Conservation (phyloP, 495 filamentous ascomycete genomes). For the Daldinia grandis region DNA sequence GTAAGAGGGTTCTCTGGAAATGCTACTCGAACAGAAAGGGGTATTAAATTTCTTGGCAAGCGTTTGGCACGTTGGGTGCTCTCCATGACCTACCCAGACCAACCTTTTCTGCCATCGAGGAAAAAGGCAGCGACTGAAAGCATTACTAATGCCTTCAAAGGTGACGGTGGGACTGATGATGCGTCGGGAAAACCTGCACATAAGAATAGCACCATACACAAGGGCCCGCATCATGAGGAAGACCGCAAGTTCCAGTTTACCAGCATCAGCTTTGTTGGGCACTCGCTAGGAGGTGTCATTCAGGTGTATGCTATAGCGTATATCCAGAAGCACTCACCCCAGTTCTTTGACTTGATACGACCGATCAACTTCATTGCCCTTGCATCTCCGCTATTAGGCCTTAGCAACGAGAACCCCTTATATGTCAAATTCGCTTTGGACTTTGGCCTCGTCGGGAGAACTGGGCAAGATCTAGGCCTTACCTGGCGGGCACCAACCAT, state of each 20-base stretch:
- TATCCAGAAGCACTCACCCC: constrained; percentile 93
- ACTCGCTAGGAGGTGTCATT: constrained; percentile 89
- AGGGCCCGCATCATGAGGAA: constrained; percentile 44
- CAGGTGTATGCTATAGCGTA: constrained; percentile 98
- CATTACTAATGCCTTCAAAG: constrained; percentile 48
- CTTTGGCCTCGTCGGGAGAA: constrained; percentile 92
- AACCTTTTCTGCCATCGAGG: constrained; percentile 78
- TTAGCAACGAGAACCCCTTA: constrained; percentile 96
- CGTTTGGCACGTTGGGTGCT: constrained; percentile 91
- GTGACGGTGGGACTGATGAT: constrained; percentile 42
- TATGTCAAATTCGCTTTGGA: constrained; percentile 98
- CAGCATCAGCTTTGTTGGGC: constrained; percentile 94
- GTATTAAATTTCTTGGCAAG: constrained; percentile 97
- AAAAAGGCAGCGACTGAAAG: constrained; percentile 57
- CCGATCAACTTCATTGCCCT: constrained; percentile 95
- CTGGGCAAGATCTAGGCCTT: constrained; percentile 91
- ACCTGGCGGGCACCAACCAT: constrained; percentile 91
- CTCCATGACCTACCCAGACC: constrained; percentile 88
- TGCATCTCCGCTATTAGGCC: constrained; percentile 87
- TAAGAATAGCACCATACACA: constrained; percentile 63
- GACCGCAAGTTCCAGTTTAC: constrained; percentile 84
- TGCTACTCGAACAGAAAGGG: constrained; percentile 86
- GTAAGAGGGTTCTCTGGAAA: constrained; percentile 93
- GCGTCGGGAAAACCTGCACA: constrained; percentile 54
- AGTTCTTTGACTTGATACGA: constrained; percentile 86